These are phyloP conservation scores for Plectosphaerella sp. DNA, from an alignment of 2,329 filamentous ascomycete species.

Conservation along the genomic window DNA sequence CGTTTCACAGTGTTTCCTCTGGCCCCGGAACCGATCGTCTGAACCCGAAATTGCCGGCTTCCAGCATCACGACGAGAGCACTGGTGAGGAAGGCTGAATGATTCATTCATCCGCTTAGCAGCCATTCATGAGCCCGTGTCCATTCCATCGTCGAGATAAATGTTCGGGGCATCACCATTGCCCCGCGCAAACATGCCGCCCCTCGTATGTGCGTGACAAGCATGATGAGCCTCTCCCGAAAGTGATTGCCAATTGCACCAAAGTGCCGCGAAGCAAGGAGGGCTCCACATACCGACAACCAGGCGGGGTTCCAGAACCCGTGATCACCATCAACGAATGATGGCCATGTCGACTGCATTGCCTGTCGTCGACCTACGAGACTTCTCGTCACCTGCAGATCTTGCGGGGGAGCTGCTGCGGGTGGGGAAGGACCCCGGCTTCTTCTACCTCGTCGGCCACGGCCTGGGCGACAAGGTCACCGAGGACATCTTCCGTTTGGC, in stretches of 20 bases:
- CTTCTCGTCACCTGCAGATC: slow-evolving; percentile 2
- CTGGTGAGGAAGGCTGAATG: too few species aligned
- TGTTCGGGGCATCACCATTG: too few species aligned
- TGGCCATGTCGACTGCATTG: slow-evolving; percentile 5
- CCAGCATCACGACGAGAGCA: too few species aligned
- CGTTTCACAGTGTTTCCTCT: too few species aligned
- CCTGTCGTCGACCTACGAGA: slow-evolving; percentile 8
- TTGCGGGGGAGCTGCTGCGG: slow-evolving; percentile 10
- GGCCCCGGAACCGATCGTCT: too few species aligned
- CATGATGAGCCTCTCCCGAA: not conserved
- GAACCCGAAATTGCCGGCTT: too few species aligned
- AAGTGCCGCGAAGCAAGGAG: not conserved
- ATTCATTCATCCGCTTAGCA: too few species aligned
- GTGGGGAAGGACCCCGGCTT: slow-evolving; percentile 13
- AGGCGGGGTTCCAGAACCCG: not conserved
- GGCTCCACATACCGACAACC: not conserved
- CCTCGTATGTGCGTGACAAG: too few species aligned
- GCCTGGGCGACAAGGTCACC: slow-evolving; percentile 8
- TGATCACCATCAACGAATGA: too few species aligned
- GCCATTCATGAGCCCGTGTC: too few species aligned
- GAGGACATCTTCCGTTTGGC: slow-evolving; percentile 8
- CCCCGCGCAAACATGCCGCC: too few species aligned
- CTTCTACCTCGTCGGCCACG: slow-evolving; percentile 12
- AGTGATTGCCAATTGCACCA: not conserved
- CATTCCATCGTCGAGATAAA: too few species aligned